These are phyloP conservation scores for Geoglossum glabrum DNA, from an alignment of 495 filamentous ascomycete genomes.

Conservation along the genomic window DNA sequence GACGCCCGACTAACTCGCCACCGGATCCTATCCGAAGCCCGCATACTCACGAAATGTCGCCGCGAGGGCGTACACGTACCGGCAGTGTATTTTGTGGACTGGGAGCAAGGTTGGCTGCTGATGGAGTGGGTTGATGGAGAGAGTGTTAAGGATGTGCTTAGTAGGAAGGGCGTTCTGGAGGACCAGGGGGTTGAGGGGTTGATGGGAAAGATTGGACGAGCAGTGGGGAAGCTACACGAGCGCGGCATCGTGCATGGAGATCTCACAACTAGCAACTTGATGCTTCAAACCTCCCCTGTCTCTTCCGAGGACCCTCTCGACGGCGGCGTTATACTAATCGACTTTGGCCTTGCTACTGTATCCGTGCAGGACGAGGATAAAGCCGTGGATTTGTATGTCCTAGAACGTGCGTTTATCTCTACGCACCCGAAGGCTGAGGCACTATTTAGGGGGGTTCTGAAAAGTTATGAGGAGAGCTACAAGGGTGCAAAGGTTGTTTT, in stretches of 20 bases:
- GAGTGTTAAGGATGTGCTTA: constrained; percentile 43
- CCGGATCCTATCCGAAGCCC: constrained; percentile 69
- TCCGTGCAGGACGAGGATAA: constrained; percentile 76
- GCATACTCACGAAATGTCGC: constrained; percentile 53
- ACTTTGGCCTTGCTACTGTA: constrained; percentile 81
- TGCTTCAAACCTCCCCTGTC: constrained; percentile 33
- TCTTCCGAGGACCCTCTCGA: constrained; percentile 13
- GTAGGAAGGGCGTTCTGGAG: constrained; percentile 27
- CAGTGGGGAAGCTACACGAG: constrained; percentile 62
- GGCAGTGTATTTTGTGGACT: constrained; percentile 54
- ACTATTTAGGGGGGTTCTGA: constrained; percentile 45
- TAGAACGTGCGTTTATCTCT: constrained; percentile 88
- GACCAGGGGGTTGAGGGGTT: constrained; percentile 29
- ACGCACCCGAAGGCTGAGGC: constrained; percentile 77
- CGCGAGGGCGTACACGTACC: constrained; percentile 64
- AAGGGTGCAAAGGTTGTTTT: constrained; percentile 39
- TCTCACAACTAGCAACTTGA: constrained; percentile 93
- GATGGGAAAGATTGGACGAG: constrained; percentile 51
- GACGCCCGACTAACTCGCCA: constrained; percentile 72
- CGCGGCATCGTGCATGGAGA: constrained; percentile 83
- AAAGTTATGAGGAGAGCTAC: constrained; percentile 38
- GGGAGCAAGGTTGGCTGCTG: constrained; percentile 48
- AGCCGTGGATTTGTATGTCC: constrained; percentile 90
- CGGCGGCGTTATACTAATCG: constrained; percentile 77
- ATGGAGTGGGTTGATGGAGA: constrained; percentile 80